phyloP scores from a whole-genome alignment of 306 rosid species.

The Nissolia schottii region DNA sequence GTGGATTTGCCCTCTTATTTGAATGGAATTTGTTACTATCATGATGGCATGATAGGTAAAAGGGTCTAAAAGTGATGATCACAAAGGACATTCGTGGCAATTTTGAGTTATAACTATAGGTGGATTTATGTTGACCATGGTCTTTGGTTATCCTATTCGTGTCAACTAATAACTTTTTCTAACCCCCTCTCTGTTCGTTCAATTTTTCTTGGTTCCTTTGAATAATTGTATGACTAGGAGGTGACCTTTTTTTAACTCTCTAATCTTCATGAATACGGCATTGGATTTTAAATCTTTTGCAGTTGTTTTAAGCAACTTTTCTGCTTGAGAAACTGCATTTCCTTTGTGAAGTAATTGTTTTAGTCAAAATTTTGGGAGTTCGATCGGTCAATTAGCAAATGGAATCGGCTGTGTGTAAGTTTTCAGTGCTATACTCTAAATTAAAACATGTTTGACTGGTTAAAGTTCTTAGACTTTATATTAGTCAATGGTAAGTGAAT shows the following conservation, averaged over 20 bases:
- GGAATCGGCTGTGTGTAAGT: too few relatives aligned
- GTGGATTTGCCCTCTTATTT: slow-evolving; percentile 19
- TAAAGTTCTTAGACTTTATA: too few relatives aligned
- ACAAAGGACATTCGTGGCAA: neutral
- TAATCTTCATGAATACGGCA: neutral
- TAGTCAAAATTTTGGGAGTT: too few relatives aligned
- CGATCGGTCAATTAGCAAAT: too few relatives aligned
- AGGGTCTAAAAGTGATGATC: slow-evolving; percentile 8
- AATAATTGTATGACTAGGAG: neutral
- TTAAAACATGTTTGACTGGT: too few relatives aligned
- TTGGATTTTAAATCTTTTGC: neutral
- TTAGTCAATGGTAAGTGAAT: too few relatives aligned
- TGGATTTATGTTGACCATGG: slow-evolving; percentile 22
- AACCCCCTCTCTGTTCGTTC: neutral
- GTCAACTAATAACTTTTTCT: neutral
- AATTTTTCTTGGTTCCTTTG: neutral
- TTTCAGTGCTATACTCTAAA: too few relatives aligned
- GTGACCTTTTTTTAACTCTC: neutral
- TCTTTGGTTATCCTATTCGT: slow-evolving; percentile 4
- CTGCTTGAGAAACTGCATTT: neutral
- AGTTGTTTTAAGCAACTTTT: neutral
- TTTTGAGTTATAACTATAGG: neutral
- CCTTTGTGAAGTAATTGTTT: too few relatives aligned
- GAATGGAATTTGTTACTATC: slow-evolving; percentile 24
- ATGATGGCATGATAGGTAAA: slow-evolving; percentile 31